Evolutionary conservation across 2,329 filamentous ascomycete species (phyloP).

Genomic region (Xylaria arbuscula): DNA sequence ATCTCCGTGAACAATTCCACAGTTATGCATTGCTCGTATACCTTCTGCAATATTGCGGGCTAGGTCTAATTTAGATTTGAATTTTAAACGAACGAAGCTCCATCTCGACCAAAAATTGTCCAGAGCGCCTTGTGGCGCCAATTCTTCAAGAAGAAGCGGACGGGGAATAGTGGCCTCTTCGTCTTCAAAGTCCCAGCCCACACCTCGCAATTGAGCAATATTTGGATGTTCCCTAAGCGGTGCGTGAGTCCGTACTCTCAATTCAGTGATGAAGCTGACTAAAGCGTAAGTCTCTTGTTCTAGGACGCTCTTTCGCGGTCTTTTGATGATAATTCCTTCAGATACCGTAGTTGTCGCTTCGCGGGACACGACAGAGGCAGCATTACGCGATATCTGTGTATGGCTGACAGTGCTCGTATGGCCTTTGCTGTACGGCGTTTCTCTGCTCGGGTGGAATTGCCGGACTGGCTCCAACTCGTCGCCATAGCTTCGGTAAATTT

Average conservation of each 20-base stretch:
- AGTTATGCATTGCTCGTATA: background rate
- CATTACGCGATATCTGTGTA: conserved; percentile 1
- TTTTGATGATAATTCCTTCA: conserved; percentile 10
- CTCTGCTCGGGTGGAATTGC: conserved; percentile 8
- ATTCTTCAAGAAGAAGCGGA: conserved; percentile 13
- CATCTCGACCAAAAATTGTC: conserved; percentile 7
- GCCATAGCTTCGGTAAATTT: conserved; percentile 4
- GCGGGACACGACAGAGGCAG: background rate
- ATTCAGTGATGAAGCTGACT: conserved; percentile 14
- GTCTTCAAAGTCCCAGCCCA: conserved; percentile 12
- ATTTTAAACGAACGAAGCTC: conserved; percentile 6
- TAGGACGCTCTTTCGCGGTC: conserved; percentile 11
- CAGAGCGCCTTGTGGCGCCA: conserved; percentile 3
- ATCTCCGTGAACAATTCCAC: conserved; percentile 11
- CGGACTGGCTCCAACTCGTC: conserved; percentile 2
- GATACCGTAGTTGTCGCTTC: background rate
- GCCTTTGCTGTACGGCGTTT: conserved; percentile 3
- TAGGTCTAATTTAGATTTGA: conserved; percentile 7
- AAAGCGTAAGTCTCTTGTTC: conserved; percentile 11
- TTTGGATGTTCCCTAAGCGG: conserved; percentile 9
- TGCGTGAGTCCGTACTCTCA: conserved; percentile 8
- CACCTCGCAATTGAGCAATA: conserved; percentile 6
- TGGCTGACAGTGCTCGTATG: conserved; percentile 10
- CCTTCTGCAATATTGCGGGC: conserved; percentile 8
- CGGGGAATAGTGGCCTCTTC: conserved; percentile 9